Evolutionary conservation across 306 rosid species (phyloP).

Genomic region (Lathyrus aphaca): DNA sequence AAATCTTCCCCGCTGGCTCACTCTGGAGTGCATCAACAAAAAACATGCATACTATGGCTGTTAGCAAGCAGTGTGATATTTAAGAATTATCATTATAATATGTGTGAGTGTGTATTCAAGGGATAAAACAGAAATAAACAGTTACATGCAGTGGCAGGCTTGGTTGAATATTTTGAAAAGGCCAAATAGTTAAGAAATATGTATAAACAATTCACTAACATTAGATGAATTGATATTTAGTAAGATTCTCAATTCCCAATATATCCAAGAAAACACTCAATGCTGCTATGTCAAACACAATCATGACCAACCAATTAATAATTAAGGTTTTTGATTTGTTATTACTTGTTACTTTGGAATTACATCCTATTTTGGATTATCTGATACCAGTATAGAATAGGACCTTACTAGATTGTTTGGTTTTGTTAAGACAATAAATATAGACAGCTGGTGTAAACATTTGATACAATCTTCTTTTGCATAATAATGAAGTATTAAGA

Average conservation of each 20-base stretch:
- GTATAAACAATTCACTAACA: background rate
- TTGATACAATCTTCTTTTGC: too few species aligned
- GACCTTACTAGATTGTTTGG: background rate
- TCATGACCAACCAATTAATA: background rate
- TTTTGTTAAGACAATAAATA: constrained; percentile 3
- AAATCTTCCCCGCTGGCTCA: constrained; percentile 77
- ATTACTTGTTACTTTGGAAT: background rate
- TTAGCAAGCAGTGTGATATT: constrained; percentile 26
- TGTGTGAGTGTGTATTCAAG: background rate
- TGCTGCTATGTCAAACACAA: background rate
- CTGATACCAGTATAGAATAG: constrained; percentile 5
- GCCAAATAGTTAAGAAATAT: background rate
- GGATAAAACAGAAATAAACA: constrained; percentile 22
- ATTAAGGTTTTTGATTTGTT: background rate
- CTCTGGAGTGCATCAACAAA: constrained; percentile 50
- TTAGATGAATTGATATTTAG: background rate
- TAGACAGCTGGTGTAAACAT: background rate
- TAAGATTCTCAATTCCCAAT: constrained; percentile 1
- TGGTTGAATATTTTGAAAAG: constrained; percentile 6
- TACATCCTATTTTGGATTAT: background rate
- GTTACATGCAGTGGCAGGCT: background rate
- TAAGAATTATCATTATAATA: constrained; percentile 20
- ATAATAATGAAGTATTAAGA: background rate
- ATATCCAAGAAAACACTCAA: constrained; percentile 7
- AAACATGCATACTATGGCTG: constrained; percentile 32